Conservation (phyloP, 768 basidiomycete genomes). For the Galerina marginata region DNA sequence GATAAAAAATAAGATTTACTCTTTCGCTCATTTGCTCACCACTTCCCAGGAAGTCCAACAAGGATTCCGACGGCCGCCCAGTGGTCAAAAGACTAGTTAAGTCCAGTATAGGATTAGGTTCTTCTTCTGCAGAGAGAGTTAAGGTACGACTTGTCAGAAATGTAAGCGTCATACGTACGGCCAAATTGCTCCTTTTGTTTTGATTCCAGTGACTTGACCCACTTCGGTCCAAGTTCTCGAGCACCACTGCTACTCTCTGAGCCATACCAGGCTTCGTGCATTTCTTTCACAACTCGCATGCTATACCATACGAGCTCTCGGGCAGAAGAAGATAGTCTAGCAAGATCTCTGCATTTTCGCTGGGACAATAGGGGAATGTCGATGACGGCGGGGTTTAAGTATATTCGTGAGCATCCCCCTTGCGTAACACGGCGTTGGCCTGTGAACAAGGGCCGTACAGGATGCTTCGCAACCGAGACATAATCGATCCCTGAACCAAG, state of each 20-base stretch:
- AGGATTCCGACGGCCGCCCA: constrained; percentile 71
- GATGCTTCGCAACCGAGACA: constrained; percentile 53
- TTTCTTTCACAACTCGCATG: constrained; percentile 73
- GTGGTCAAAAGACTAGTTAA: constrained; percentile 73
- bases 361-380: constrained; percentile 62
- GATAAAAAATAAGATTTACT: constrained; percentile 45
- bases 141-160: constrained; percentile 9
- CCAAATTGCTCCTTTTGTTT: constrained; percentile 72
- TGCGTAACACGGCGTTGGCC: constrained; percentile 44
- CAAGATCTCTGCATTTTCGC: constrained; percentile 68
- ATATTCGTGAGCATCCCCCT: constrained; percentile 32
- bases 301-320: constrained; percentile 77
- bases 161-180: constrained; percentile 45
- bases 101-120: constrained; percentile 70
- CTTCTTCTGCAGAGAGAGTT: constrained; percentile 49
- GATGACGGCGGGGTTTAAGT: constrained; percentile 51
- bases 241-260: constrained; percentile 69
- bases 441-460: constrained; percentile 50
- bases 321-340: constrained; percentile 68
- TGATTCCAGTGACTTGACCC: constrained; percentile 68
- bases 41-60: constrained; percentile 77
- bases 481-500: constrained; percentile 39
- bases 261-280: constrained; percentile 77
- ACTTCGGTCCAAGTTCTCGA: constrained; percentile 73
- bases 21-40: constrained; percentile 84